Conservation (phyloP, 2,329 filamentous ascomycete genomes). For the Leptographium flavum region DNA sequence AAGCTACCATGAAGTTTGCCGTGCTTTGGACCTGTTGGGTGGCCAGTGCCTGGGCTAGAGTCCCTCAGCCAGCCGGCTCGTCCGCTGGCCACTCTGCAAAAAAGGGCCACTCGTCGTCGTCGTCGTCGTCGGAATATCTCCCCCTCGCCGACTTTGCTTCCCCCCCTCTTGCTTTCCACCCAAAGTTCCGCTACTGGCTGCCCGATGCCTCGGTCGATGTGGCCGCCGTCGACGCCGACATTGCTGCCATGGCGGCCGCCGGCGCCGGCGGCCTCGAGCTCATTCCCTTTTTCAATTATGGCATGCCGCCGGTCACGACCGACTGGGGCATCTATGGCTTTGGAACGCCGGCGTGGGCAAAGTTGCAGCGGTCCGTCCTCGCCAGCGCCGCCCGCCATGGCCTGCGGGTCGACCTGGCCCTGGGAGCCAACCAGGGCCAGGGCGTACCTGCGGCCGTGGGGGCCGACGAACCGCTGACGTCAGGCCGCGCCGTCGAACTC, state of each 20-base stretch:
- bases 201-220: constrained; percentile 14
- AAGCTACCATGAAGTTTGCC: too few relatives aligned
- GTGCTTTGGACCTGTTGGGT: too few relatives aligned
- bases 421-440: constrained; percentile 20
- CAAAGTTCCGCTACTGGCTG: constrained; percentile 15
- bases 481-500: constrained; percentile 21
- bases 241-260: constrained; percentile 8
- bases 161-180: constrained; percentile 6
- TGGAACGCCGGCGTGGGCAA: constrained; percentile 18
- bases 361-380: constrained; percentile 10
- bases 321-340: constrained; percentile 25
- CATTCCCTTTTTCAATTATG: constrained; percentile 16
- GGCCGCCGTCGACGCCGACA: constrained; percentile 9
- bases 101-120: too few relatives aligned
- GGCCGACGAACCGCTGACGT: constrained; percentile 8
- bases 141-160: constrained; percentile 1
- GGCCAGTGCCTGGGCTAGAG: too few relatives aligned
- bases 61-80: too few relatives aligned
- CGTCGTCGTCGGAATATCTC: too few relatives aligned
- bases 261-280: constrained; percentile 16
- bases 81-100: too few relatives aligned
- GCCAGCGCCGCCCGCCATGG: constrained; percentile 5
- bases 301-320: constrained; percentile 10
- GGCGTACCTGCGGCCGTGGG: constrained; percentile 13
- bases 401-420: constrained; percentile 12